A percentile compares a stretch with the other conserved stretches of the same genome.
Evolutionary conservation across 148 eudicot genomes (phyloP).

Genomic region (Rhododendron ovatum): DNA sequence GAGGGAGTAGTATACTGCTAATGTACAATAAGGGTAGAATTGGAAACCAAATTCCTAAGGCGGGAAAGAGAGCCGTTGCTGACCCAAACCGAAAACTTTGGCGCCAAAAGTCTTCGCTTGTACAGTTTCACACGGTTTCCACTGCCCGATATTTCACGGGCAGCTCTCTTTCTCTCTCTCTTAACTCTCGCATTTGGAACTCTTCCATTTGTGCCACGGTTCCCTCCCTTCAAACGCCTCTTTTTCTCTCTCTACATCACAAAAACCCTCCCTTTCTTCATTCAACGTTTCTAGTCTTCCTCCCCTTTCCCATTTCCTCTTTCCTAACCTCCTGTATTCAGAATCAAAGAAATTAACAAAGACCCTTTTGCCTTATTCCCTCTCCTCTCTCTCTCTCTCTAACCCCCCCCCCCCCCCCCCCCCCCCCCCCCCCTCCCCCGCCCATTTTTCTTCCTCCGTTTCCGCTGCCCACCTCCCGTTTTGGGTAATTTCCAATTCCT

Average conservation of each 20-base stretch:
- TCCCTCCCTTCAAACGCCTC: neutral
- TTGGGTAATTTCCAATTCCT: neutral
- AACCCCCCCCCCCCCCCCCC: neutral
- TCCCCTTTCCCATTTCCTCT: neutral
- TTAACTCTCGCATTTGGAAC: neutral
- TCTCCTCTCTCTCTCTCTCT: neutral
- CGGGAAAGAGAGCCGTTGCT: constrained; percentile 64
- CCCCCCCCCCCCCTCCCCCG: neutral
- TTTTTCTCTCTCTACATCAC: constrained; percentile 14
- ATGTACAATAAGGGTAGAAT: neutral
- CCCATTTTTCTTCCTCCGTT: neutral
- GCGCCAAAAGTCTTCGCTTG: constrained; percentile 37
- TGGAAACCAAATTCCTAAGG: constrained; percentile 7
- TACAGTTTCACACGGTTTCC: constrained; percentile 14
- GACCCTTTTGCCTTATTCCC: constrained; percentile 22
- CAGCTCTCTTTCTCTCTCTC: constrained; percentile 16
- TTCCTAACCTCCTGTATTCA: neutral
- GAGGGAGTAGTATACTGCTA: no score
- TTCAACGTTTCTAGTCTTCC: constrained; percentile 17
- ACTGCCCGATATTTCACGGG: constrained; percentile 42
- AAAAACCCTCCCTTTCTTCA: neutral
- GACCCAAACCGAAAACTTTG: constrained; percentile 28
- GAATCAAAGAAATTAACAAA: neutral
- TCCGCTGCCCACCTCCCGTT: neutral
- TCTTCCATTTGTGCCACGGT: neutral